Evolutionary conservation across 2,329 filamentous ascomycete genomes (phyloP).

Genomic region (Nothomitra cinnamomea): DNA sequence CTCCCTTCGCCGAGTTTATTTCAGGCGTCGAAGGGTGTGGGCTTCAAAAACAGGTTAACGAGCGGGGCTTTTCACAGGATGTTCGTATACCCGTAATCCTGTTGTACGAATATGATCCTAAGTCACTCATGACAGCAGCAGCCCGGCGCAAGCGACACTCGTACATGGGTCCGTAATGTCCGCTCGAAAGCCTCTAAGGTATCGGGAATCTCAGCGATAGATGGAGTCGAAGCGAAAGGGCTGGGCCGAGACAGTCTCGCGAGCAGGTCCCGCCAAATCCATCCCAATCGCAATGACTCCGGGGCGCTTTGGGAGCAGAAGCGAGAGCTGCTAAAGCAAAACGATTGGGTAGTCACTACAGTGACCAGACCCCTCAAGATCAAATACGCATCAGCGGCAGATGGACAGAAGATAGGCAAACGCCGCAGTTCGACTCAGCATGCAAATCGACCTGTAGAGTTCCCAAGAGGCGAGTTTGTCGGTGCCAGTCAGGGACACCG

Average conservation of each 20-base stretch:
- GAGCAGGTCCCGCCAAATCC: neutral
- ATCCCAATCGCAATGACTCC: neutral
- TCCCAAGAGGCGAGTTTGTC: neutral
- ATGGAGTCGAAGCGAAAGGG: neutral
- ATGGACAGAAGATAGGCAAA: neutral
- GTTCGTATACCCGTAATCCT: no score
- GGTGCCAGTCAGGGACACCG: neutral
- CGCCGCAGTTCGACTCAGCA: neutral
- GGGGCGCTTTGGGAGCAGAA: neutral
- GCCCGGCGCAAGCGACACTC: no score
- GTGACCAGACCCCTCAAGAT: conserved; percentile 2
- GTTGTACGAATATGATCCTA: no score
- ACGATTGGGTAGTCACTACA: conserved; percentile 2
- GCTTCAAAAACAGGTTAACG: neutral
- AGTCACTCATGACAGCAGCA: neutral
- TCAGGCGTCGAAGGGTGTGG: neutral
- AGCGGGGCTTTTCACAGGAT: neutral
- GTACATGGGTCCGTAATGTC: no score
- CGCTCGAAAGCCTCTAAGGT: no score
- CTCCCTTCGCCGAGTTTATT: neutral
- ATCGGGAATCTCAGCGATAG: neutral
- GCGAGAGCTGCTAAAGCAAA: neutral
- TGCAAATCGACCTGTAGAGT: neutral
- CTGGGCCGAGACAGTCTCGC: neutral
- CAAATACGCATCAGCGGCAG: neutral